Conservation (phyloP, 2,329 filamentous ascomycete species). For the Penicillium sp. region DNA sequence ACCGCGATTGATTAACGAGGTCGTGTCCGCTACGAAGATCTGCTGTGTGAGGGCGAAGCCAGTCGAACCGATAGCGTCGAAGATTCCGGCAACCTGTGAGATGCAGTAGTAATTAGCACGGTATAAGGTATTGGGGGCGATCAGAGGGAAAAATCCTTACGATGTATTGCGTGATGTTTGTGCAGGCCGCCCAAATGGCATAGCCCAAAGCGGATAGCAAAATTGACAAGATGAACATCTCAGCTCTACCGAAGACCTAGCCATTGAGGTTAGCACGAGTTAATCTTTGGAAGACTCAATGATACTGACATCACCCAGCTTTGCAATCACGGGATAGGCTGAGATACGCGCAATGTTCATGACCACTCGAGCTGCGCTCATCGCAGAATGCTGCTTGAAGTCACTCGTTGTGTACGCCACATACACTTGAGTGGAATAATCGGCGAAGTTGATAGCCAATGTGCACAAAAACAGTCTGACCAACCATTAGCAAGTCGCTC, state of each 20-base stretch:
- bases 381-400: slow-evolving; percentile 27
- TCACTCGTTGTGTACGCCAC: slow-evolving; percentile 23
- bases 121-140: too few species aligned
- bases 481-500: background rate
- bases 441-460: slow-evolving; percentile 21
- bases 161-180: slow-evolving; percentile 45
- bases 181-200: slow-evolving; percentile 56
- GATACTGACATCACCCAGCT: slow-evolving; percentile 23
- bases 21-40: slow-evolving; percentile 65
- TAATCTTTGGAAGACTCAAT: too few species aligned
- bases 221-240: slow-evolving; percentile 57
- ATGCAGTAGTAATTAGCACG: background rate
- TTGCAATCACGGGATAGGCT: slow-evolving; percentile 30
- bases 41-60: slow-evolving; percentile 62
- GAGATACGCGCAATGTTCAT: slow-evolving; percentile 26
- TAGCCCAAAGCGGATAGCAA: slow-evolving; percentile 58
- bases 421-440: slow-evolving; percentile 26
- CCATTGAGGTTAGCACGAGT: too few species aligned
- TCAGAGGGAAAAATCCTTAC: slow-evolving; percentile 39
- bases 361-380: slow-evolving; percentile 25
- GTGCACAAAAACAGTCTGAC: slow-evolving; percentile 21
- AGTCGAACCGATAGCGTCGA: slow-evolving; percentile 61
- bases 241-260: slow-evolving; percentile 62
- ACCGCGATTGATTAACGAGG: slow-evolving; percentile 59
- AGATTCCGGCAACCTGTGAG: slow-evolving; percentile 49